A percentile compares a stretch with the other conserved stretches of the same genome.
phyloP scores from a whole-genome alignment of 225 moss, liverwort and hornwort genomes.

The Marchantia polymorpha region DNA sequence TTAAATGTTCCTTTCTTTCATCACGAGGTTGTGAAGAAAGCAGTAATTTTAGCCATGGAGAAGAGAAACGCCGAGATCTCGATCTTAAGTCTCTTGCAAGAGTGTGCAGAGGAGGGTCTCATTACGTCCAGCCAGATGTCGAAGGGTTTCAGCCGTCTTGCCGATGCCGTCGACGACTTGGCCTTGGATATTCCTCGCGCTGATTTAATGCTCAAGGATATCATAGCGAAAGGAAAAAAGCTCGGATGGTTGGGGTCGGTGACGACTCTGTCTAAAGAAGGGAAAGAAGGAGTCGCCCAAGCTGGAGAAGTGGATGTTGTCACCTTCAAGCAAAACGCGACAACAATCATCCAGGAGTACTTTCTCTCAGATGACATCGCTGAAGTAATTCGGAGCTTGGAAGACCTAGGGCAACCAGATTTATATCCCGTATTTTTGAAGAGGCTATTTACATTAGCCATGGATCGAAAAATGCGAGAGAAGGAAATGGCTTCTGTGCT shows the following conservation, averaged over 20 bases:
- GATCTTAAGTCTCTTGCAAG: conserved; percentile 66
- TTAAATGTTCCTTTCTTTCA: conserved; percentile 95
- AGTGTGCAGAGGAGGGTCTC: conserved; percentile 91
- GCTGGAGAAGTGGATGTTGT: conserved; percentile 38
- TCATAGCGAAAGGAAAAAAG: conserved; percentile 65
- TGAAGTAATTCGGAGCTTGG: conserved; percentile 87
- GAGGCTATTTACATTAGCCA: conserved; percentile 76
- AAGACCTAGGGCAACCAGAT: conserved; percentile 94
- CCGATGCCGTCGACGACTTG: conserved; percentile 82
- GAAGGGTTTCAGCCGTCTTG: conserved; percentile 83
- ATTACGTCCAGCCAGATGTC: conserved; percentile 97
- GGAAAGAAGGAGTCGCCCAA: too few species aligned
- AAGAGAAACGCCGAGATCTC: conserved; percentile 66
- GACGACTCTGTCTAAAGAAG: conserved; percentile 28
- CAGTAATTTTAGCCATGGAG: conserved; percentile 88
- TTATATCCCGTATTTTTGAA: conserved; percentile 78
- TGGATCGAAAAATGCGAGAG: conserved; percentile 95
- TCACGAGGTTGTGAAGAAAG: conserved; percentile 98
- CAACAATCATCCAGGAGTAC: conserved; percentile 88
- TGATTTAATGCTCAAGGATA: conserved; percentile 59
- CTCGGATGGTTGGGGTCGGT: conserved; percentile 85
- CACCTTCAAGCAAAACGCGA: conserved; percentile 74
- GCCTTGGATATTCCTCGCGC: conserved; percentile 89
- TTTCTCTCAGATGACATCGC: conserved; percentile 94
- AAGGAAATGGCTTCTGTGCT: conserved; percentile 95